Conservation (phyloP, 164 flowering plant genomes). For the Cinnamomum chago region DNA sequence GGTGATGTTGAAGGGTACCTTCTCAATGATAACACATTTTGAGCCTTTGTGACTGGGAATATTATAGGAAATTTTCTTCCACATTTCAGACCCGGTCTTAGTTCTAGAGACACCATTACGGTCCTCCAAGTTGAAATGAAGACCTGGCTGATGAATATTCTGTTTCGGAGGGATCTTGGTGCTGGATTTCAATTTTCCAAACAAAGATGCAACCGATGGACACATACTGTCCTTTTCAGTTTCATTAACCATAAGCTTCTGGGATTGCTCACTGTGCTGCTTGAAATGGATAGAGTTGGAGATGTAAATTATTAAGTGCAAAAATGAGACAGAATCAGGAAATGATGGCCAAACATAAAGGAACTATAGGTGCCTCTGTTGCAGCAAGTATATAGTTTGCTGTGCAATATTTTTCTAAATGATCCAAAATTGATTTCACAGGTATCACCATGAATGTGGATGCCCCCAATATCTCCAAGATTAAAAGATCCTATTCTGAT, state of each 20-base stretch:
- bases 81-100: background rate
- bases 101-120: conserved; percentile 8
- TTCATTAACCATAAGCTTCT: background rate
- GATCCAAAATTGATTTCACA: too few species aligned
- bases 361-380: background rate
- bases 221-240: background rate
- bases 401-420: too few species aligned
- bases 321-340: background rate
- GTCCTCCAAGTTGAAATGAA: background rate
- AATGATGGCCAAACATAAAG: background rate
- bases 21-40: conserved; percentile 21
- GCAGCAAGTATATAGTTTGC: too few species aligned
- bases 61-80: background rate
- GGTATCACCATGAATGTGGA: too few species aligned
- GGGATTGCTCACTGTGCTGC: conserved; percentile 14
- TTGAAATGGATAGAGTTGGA: background rate
- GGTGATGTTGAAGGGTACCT: conserved; percentile 21
- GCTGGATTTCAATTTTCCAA: conserved; percentile 3
- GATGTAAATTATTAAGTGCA: background rate
- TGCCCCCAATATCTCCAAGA: too few species aligned
- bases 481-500: too few species aligned
- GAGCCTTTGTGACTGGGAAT: conserved; percentile 7
- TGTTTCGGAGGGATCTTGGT: background rate
- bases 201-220: background rate
- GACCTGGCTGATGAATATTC: background rate